Evolutionary conservation across 2,329 filamentous ascomycete genomes (phyloP).

Genomic region (Arthrobotrys sinensis): DNA sequence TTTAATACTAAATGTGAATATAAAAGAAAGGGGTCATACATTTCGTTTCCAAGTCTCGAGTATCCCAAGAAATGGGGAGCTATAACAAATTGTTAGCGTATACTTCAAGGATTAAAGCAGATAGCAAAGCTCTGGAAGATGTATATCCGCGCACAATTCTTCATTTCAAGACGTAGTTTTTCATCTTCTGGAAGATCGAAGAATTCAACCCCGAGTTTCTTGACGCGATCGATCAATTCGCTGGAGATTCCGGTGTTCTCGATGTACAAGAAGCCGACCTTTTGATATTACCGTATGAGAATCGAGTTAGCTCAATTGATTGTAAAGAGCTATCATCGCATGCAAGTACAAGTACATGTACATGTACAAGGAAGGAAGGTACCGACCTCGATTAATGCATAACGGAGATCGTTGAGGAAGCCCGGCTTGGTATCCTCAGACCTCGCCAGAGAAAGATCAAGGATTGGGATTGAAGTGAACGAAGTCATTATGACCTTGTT

Average conservation of each 20-base stretch:
- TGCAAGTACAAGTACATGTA: too few relatives aligned
- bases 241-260: slow-evolving; percentile 82
- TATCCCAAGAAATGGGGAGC: slow-evolving; percentile 80
- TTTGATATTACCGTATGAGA: background rate
- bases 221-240: slow-evolving; percentile 76
- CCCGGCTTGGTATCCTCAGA: slow-evolving; percentile 77
- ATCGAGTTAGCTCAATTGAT: background rate
- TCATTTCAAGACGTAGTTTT: slow-evolving; percentile 73
- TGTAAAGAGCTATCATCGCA: background rate
- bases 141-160: slow-evolving; percentile 61
- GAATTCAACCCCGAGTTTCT: slow-evolving; percentile 78
- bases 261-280: slow-evolving; percentile 88
- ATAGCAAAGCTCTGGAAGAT: background rate
- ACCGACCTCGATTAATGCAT: slow-evolving; percentile 78
- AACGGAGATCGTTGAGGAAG: slow-evolving; percentile 80
- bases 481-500: slow-evolving; percentile 66
- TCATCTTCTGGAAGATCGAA: slow-evolving; percentile 83
- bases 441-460: slow-evolving; percentile 80
- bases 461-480: slow-evolving; percentile 82
- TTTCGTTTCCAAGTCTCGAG: slow-evolving; percentile 76
- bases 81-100: slow-evolving; percentile 25
- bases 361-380: slow-evolving; percentile 17
- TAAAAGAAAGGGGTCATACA: slow-evolving; percentile 65
- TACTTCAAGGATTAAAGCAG: background rate
- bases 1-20: background rate